phyloP scores from a whole-genome alignment of 345 rosid species.

The Leavenworthia alabamica region DNA sequence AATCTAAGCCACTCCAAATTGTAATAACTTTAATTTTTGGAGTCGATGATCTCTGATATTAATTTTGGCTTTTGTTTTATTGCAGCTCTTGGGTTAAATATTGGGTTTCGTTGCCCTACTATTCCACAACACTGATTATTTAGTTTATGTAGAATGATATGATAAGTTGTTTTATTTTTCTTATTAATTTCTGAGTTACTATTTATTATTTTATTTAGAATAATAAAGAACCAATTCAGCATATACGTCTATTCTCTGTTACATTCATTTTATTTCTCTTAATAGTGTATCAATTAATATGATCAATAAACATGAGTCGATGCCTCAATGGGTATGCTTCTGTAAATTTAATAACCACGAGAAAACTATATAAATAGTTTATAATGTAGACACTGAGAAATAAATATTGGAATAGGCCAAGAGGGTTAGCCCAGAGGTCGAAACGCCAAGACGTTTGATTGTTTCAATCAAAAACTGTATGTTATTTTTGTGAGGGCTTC shows the following conservation, averaged over 20 bases:
- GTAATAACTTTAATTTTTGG: not conserved
- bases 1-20: not conserved
- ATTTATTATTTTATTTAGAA: not conserved
- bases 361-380: not conserved
- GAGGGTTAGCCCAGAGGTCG: not conserved
- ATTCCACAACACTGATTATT: conserved; percentile 15
- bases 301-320: not conserved
- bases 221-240: not conserved
- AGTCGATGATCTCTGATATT: not conserved
- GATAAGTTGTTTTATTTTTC: not conserved
- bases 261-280: not conserved
- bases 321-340: not conserved
- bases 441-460: conserved; percentile 14
- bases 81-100: conserved; percentile 4
- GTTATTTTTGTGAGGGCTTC: conserved; percentile 4
- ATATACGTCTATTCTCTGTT: not conserved
- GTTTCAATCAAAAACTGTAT: not conserved
- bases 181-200: not conserved
- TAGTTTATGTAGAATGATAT: not conserved
- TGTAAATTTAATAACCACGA: not conserved
- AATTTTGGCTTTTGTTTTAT: not conserved
- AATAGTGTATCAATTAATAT: not conserved
- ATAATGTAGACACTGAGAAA: not conserved
- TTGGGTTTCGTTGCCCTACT: not conserved
- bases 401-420: not conserved